phyloP scores from a whole-genome alignment of 257 asterid species.

The Solanum dulcamara region DNA sequence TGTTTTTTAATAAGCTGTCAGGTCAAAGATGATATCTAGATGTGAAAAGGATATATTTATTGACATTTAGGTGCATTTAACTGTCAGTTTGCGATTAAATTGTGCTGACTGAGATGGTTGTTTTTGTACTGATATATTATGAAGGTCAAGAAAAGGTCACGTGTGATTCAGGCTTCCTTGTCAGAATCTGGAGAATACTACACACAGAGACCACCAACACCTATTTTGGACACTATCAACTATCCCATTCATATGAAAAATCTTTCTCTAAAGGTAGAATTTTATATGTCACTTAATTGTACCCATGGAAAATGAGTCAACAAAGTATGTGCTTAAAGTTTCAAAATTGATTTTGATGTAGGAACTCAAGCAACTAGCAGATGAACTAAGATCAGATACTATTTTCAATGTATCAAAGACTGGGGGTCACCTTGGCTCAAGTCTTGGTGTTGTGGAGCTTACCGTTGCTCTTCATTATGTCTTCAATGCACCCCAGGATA shows the following conservation, averaged over 20 bases:
- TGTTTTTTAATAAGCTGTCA: not conserved
- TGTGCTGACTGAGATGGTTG: conserved; percentile 13
- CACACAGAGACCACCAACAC: conserved; percentile 92
- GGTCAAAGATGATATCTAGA: not conserved
- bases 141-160: conserved; percentile 42
- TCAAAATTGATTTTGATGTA: conserved; percentile 7
- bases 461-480: conserved; percentile 95
- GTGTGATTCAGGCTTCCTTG: conserved; percentile 51
- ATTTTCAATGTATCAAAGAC: conserved; percentile 95
- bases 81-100: conserved; percentile 1
- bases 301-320: not conserved
- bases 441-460: conserved; percentile 93
- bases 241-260: conserved; percentile 94
- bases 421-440: conserved; percentile 96
- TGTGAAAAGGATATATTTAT: not conserved
- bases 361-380: conserved; percentile 93
- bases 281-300: not conserved
- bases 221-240: conserved; percentile 83
- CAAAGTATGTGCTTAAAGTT: not conserved
- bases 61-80: not conserved
- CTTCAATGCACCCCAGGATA: conserved; percentile 84
- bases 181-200: conserved; percentile 73
- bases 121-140: conserved; percentile 5
- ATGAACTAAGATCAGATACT: conserved; percentile 79
- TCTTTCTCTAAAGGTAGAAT: conserved; percentile 66